Evolutionary conservation across 1,284 basidiomycete species (phyloP), one percentile per base, ranked within the genome.

Genomic region (Ceratobasidium sp.): DNA sequence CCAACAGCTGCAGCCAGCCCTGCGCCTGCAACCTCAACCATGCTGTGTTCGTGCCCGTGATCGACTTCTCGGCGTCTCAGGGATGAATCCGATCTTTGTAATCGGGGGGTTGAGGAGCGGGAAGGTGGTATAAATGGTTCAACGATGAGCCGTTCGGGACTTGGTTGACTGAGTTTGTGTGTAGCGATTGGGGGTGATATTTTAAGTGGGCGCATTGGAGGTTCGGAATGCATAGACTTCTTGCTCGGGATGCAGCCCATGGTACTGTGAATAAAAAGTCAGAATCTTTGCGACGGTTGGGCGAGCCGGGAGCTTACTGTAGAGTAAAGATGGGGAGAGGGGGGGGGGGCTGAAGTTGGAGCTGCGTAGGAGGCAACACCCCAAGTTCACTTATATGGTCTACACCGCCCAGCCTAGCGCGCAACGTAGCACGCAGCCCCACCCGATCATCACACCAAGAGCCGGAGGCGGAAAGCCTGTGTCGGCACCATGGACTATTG

Each of bases 191-290:
- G 22, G n/a, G 48, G 11, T n/a, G 49, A 29, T 19, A 56, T 27
- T 7, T 7, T 27, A 2, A 39, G 5, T 24, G 65, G 37, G 11
- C 41, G 51, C 65, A 56, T 68, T 37, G 49, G 48, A 68, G 65
- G 37, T 22, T 43, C 22, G 7, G 65, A 27, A 27, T 53, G n/a
- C 7, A 46, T 22, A 24, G 31, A 37, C 11, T 54, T 37, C 27
- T 68, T 68, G 53, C 51, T 68, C 9, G 65, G 51, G 9, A 68
- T 54, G 41, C 65, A 54, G 11, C 65, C 65, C 65, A 68, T 68
- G 9, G 46, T 9, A 13, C 6, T 34, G 22, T 41, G 41, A 34
- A 3, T 8, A 61, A 39, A 7, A 19, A 19, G 43, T 46, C 16
- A 46, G 5, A 46, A n/a, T 46, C 19, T 14, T 19, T 19, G 16